phyloP scores from a whole-genome alignment of 352 stramenopile species.

The Globisporangium yorkense region DNA sequence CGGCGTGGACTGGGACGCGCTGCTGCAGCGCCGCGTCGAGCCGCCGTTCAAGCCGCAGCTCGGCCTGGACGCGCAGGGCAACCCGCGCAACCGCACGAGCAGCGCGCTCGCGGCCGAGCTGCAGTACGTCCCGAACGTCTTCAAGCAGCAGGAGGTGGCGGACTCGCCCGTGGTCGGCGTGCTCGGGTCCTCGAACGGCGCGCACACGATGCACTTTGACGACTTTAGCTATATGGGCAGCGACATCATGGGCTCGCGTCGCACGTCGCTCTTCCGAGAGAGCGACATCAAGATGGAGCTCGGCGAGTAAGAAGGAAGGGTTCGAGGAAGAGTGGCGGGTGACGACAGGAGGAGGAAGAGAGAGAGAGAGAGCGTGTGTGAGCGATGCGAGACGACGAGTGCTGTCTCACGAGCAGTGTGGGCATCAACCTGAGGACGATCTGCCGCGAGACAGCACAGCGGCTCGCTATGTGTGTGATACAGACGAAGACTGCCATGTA shows the following conservation, averaged over 20 bases:
- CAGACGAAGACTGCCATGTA: too few relatives aligned
- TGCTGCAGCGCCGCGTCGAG: slow-evolving; percentile 56
- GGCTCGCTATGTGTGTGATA: neutral
- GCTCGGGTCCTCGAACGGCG: slow-evolving; percentile 45
- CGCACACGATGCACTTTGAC: slow-evolving; percentile 79
- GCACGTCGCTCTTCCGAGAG: slow-evolving; percentile 75
- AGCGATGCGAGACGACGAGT: neutral
- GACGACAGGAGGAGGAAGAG: neutral
- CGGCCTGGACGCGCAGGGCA: slow-evolving; percentile 17
- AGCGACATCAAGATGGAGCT: slow-evolving; percentile 85
- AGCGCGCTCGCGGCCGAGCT: slow-evolving; percentile 49
- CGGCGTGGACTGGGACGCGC: slow-evolving; percentile 70
- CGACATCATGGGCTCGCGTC: slow-evolving; percentile 78
- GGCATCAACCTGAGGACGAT: too few relatives aligned
- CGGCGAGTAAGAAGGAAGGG: slow-evolving; percentile 27
- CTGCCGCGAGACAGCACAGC: neutral
- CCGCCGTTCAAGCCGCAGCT: slow-evolving; percentile 66
- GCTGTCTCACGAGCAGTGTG: too few relatives aligned
- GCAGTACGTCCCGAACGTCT: slow-evolving; percentile 74
- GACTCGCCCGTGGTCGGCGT: slow-evolving; percentile 68
- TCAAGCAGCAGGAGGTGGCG: slow-evolving; percentile 79
- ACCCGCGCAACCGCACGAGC: slow-evolving; percentile 36
- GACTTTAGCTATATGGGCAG: slow-evolving; percentile 88
- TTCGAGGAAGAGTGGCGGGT: neutral
- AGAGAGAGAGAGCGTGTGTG: neutral